A percentile compares a stretch with the other conserved stretches of the same genome.
Conservation (phyloP, 345 rosid species). For the Bruguiera gymnorhiza region DNA sequence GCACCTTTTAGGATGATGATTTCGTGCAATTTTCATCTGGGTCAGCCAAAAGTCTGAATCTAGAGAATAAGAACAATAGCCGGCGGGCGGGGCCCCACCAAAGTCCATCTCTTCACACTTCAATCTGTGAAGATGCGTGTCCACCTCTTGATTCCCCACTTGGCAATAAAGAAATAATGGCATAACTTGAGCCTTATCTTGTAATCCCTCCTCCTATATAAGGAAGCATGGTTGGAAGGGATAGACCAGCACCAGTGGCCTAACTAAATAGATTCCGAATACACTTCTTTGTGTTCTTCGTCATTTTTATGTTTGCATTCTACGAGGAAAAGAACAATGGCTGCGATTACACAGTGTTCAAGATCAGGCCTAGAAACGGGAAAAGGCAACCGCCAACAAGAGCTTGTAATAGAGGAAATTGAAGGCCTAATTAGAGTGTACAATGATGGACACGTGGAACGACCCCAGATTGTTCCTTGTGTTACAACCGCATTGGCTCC, state of each 20-base stretch:
- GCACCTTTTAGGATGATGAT: no score
- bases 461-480: conserved; percentile 46
- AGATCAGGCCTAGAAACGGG: conserved; percentile 24
- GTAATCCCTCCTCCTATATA: conserved; percentile 2
- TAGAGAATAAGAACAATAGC: no score
- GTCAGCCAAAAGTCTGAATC: no score
- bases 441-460: conserved; percentile 66
- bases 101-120: not conserved
- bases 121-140: conserved; percentile 29
- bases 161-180: conserved; percentile 11
- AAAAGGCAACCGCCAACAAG: conserved; percentile 37
- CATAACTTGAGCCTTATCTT: not conserved
- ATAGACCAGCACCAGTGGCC: no score
- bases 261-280: not conserved
- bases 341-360: conserved; percentile 38
- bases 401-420: conserved; percentile 48
- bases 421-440: conserved; percentile 58
- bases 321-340: conserved; percentile 34
- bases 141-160: conserved; percentile 20
- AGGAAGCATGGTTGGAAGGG: not conserved
- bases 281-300: not conserved
- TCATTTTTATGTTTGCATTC: no score
- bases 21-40: no score
- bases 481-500: conserved; percentile 40
- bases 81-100: not conserved